Conservation (phyloP, 176 grass and related monocot species). For the Cenchrus americanus region DNA sequence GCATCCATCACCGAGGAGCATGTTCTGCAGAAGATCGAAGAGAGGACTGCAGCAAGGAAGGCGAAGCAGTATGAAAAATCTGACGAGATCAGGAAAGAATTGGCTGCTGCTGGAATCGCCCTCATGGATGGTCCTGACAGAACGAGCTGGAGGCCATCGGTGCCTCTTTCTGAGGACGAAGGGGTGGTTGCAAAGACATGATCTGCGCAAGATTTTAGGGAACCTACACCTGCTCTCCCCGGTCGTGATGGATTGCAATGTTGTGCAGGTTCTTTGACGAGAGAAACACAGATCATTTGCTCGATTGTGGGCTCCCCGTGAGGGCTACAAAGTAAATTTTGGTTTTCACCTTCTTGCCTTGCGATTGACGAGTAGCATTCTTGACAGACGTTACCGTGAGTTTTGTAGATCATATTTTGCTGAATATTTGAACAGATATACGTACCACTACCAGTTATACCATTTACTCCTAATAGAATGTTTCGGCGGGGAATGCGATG, state of each 20-base stretch:
- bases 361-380: not conserved
- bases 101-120: slow-evolving; percentile 66
- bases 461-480: not conserved
- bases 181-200: slow-evolving; percentile 31
- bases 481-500: not conserved
- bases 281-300: not conserved
- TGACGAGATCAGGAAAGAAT: slow-evolving; percentile 76
- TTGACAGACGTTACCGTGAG: not conserved
- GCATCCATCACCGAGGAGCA: slow-evolving; percentile 64
- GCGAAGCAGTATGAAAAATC: slow-evolving; percentile 74
- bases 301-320: not conserved
- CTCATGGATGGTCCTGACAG: slow-evolving; percentile 81
- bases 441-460: not conserved
- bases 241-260: not conserved
- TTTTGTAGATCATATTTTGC: not conserved
- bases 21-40: slow-evolving; percentile 76
- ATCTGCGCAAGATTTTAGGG: not conserved
- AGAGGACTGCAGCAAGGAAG: slow-evolving; percentile 75
- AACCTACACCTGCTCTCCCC: not conserved
- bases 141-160: slow-evolving; percentile 75
- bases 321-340: slow-evolving; percentile 6
- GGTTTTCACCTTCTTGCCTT: not conserved
- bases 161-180: slow-evolving; percentile 54
- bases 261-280: not conserved
- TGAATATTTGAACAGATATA: not conserved